phyloP scores from a whole-genome alignment of 768 basidiomycete genomes.

The Suillus subaureus region DNA sequence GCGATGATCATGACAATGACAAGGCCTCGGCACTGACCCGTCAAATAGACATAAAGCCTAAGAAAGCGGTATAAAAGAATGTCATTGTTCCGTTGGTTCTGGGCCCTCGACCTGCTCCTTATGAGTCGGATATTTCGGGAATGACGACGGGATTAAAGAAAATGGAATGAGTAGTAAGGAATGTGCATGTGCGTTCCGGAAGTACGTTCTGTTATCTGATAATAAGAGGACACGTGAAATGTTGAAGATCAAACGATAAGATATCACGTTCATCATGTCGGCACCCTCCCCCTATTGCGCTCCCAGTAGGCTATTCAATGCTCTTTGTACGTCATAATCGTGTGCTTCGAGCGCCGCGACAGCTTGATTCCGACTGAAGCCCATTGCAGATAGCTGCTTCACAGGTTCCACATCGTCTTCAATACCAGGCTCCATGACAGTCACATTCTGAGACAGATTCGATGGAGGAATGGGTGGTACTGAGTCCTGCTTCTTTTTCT shows the following conservation, averaged over 20 bases:
- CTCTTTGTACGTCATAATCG: conserved; percentile 79
- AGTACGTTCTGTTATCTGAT: conserved; percentile 17
- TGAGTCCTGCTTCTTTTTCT: conserved; percentile 67
- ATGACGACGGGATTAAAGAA: conserved; percentile 16
- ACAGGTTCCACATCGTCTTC: conserved; percentile 79
- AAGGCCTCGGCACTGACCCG: conserved; percentile 10
- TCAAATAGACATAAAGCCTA: not conserved
- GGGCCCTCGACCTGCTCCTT: not conserved
- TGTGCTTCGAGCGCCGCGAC: conserved; percentile 83
- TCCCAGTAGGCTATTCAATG: conserved; percentile 74
- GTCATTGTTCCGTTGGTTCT: conserved; percentile 8
- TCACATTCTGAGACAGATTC: conserved; percentile 36
- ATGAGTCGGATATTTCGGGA: conserved; percentile 8
- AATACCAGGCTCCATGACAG: conserved; percentile 54
- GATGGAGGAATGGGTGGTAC: conserved; percentile 45
- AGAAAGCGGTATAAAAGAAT: conserved; percentile 6
- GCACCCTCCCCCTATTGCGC: conserved; percentile 16
- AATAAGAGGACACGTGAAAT: conserved; percentile 19
- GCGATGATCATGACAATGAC: conserved; percentile 2
- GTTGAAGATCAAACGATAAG: conserved; percentile 22
- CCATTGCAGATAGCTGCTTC: conserved; percentile 85
- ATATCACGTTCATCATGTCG: conserved; percentile 15
- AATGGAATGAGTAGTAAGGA: conserved; percentile 27
- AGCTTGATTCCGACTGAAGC: conserved; percentile 83
- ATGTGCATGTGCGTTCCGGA: conserved; percentile 27